Conservation (phyloP, 345 rosid species). For the Arabis alpina region DNA sequence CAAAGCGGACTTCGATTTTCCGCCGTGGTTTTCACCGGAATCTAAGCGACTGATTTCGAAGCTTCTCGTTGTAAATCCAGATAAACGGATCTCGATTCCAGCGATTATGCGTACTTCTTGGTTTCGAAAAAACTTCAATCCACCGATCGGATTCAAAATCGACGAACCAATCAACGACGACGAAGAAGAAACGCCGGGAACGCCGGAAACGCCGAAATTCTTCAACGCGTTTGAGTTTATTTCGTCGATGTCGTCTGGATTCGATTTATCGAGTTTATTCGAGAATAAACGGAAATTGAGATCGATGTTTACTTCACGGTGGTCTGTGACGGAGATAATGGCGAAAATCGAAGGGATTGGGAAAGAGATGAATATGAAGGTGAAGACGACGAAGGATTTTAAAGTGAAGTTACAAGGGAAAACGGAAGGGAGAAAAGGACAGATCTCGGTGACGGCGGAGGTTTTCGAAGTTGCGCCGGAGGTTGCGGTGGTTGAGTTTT, state of each 20-base stretch:
- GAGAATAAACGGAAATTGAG: conserved; percentile 54
- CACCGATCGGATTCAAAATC: conserved; percentile 43
- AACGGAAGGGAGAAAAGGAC: conserved; percentile 68
- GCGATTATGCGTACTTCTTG: conserved; percentile 68
- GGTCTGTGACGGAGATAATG: conserved; percentile 53
- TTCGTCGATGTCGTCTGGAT: conserved; percentile 80
- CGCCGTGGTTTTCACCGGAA: conserved; percentile 67
- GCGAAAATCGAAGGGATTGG: conserved; percentile 60
- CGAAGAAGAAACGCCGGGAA: not conserved
- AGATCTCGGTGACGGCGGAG: conserved; percentile 63
- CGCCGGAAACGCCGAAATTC: conserved; percentile 39
- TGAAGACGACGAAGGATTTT: conserved; percentile 49
- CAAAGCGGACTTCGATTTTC: conserved; percentile 65
- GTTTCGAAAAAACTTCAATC: conserved; percentile 56
- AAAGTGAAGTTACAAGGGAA: conserved; percentile 55
- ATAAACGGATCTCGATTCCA: conserved; percentile 59
- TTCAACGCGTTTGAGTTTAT: conserved; percentile 77
- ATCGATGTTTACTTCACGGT: conserved; percentile 65
- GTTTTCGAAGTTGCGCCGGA: conserved; percentile 66
- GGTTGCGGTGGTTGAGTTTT: conserved; percentile 69
- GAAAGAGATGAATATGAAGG: conserved; percentile 57
- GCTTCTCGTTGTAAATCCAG: conserved; percentile 69
- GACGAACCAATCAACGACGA: conserved; percentile 30
- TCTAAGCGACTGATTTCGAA: conserved; percentile 58
- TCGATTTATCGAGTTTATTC: conserved; percentile 75